phyloP scores from a whole-genome alignment of 768 basidiomycete genomes.

The Rhodotorula taiwanensis region DNA sequence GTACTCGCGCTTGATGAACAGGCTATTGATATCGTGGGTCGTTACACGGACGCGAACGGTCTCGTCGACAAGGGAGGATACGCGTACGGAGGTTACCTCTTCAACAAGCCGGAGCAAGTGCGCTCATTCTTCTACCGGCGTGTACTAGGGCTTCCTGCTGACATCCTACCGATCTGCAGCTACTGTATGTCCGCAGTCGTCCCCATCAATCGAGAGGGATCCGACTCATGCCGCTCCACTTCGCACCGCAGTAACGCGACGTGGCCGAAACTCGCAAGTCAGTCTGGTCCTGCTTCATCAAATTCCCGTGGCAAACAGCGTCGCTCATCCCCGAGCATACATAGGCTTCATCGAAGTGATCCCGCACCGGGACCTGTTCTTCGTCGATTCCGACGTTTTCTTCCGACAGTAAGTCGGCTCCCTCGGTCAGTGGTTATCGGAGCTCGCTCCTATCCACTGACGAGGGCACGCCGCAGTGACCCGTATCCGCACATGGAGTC shows the following conservation, averaged over 20 bases:
- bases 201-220: neutral
- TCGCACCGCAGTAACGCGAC: conserved; percentile 16
- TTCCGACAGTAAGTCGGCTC: conserved; percentile 16
- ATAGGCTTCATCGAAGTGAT: conserved; percentile 30
- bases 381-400: conserved; percentile 32
- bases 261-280: conserved; percentile 29
- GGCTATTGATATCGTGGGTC: conserved; percentile 8
- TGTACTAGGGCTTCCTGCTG: neutral
- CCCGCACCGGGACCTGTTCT: conserved; percentile 29
- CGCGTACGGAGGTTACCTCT: neutral
- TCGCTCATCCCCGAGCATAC: neutral
- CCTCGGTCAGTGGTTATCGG: neutral
- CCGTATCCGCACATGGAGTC: conserved; percentile 26
- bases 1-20: conserved; percentile 24
- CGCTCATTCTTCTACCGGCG: too few relatives aligned
- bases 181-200: neutral
- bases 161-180: neutral
- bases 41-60: conserved; percentile 7
- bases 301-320: neutral
- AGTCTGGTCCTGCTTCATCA: rapidly evolving
- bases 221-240: too few relatives aligned
- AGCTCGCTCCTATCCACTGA: neutral
- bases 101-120: conserved; percentile 10
- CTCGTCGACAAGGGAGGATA: neutral
- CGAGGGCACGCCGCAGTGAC: conserved; percentile 4